A percentile compares a stretch with the other conserved stretches of the same genome.
Evolutionary conservation across 352 stramenopile genomes (phyloP).

Genomic region (Phytophthora litchii): DNA sequence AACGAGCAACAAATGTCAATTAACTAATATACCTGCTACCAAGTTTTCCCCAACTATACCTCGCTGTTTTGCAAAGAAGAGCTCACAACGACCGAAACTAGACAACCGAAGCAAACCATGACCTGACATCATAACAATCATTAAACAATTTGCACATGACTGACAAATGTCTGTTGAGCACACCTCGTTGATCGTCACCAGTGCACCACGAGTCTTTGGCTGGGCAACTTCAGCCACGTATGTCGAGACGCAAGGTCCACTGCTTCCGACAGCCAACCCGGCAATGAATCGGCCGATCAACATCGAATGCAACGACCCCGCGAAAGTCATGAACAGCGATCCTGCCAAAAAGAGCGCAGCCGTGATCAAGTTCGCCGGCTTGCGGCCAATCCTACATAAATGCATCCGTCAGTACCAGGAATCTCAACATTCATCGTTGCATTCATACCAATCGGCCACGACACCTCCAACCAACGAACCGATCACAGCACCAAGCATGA

Average conservation of each 20-base stretch:
- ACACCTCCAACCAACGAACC: slow-evolving; percentile 63
- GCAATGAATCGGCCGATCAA: slow-evolving; percentile 72
- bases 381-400: slow-evolving; percentile 56
- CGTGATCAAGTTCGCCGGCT: slow-evolving; percentile 66
- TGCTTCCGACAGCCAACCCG: slow-evolving; percentile 65
- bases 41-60: slow-evolving; percentile 8
- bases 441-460: slow-evolving; percentile 53
- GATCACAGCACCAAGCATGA: slow-evolving; percentile 74
- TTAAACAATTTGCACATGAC: not conserved
- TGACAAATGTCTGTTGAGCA: not conserved
- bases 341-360: slow-evolving; percentile 62
- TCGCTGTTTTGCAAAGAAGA: slow-evolving; percentile 41
- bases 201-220: slow-evolving; percentile 53
- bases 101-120: slow-evolving; percentile 75
- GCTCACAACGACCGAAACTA: slow-evolving; percentile 67
- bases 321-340: slow-evolving; percentile 75
- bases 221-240: slow-evolving; percentile 74
- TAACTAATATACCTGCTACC: not conserved
- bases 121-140: slow-evolving; percentile 32
- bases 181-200: slow-evolving; percentile 73
- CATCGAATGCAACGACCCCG: slow-evolving; percentile 47
- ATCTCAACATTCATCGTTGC: not conserved
- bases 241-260: slow-evolving; percentile 64
- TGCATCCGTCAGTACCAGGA: not conserved
- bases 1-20: slow-evolving; percentile 1